Evolutionary conservation across 805 yeast species (phyloP), one percentile per base, ranked within the genome.

Genomic region (Ogataea kodamae): DNA sequence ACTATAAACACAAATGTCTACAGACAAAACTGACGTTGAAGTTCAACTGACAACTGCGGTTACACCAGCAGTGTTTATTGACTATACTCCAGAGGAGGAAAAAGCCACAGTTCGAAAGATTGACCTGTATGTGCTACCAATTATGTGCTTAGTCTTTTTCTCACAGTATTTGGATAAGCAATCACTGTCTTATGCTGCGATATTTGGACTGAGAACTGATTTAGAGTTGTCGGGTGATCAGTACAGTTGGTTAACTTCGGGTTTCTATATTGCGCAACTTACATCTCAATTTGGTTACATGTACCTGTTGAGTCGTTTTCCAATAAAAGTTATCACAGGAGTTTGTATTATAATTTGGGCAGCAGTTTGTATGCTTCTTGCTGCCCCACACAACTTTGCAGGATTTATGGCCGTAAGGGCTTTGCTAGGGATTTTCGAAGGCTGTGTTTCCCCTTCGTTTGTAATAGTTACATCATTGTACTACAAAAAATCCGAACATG

Each of bases 111-210:
- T n/a, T n/a, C n/a, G 21, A 9, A 18, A 18, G 9, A 18, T 18
- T 18, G 82, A 78, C 49, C 30, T 67, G 14, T 65, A 57, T 40
- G 43, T 78, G 42, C 54, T 74, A 46, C 78, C 83, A 1, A 37
- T 76, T 33, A 60, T 77, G 57, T 67, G 71, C 42, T 35, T 67
- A 15, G 46, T 73, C 17, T 72, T 73, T 54, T 64, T 72, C 9
- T 53, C 68, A 12, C 82, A 76, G 53, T 72, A 64, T 44, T 71
- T 78, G 77, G 86, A 78, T 56, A 78, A 78, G 50, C 56, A 62
- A 12, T 59, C 81, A 3, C 67, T 63, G 29, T 61, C 74, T 14
- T 69, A 67, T 35, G 81, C 84, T 0, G 67, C 82, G 1, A 65
- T 79, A 32, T 50, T 76, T 68, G 84, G 83, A 3, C 48, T 79